Evolutionary conservation across 2,329 filamentous ascomycete genomes (phyloP).

Genomic region (Microdochium paspali): DNA sequence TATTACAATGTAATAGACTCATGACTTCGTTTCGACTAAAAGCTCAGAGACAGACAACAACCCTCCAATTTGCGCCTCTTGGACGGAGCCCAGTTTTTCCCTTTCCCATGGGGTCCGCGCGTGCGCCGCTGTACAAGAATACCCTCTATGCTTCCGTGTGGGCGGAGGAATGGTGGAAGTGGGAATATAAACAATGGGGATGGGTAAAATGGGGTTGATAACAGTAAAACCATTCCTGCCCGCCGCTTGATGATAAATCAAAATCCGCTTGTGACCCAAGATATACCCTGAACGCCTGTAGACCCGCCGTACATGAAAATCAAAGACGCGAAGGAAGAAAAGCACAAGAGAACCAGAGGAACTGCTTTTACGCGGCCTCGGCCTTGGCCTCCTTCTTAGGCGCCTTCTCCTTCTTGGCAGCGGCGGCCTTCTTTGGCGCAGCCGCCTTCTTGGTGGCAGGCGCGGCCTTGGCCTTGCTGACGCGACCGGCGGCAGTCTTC

Average conservation of each 20-base stretch:
- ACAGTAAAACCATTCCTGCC: background rate
- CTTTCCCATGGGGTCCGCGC: background rate
- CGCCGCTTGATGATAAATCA: too few relatives aligned
- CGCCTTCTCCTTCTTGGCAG: slow-evolving; percentile 31
- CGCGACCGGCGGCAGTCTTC: slow-evolving; percentile 28
- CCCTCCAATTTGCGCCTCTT: background rate
- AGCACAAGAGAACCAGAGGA: background rate
- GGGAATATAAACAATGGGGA: background rate
- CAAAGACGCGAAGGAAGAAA: background rate
- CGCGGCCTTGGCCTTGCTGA: slow-evolving; percentile 12
- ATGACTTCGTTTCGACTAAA: too few relatives aligned
- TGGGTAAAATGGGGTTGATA: background rate
- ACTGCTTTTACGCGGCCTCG: slow-evolving; percentile 15
- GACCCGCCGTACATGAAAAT: background rate
- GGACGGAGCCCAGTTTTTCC: too few relatives aligned
- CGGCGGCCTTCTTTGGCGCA: slow-evolving; percentile 32
- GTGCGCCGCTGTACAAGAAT: background rate
- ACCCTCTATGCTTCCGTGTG: background rate
- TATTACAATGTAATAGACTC: slow-evolving; percentile 1
- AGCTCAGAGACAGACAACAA: too few relatives aligned
- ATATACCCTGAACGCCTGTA: slow-evolving; percentile 1
- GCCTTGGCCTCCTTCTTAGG: slow-evolving; percentile 27
- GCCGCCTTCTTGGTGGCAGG: slow-evolving; percentile 30
- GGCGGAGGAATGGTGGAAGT: background rate
- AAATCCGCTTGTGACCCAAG: background rate